These are phyloP conservation scores for Cicer pinnatifidum DNA, from an alignment of 306 rosid species.

Conservation along the genomic window DNA sequence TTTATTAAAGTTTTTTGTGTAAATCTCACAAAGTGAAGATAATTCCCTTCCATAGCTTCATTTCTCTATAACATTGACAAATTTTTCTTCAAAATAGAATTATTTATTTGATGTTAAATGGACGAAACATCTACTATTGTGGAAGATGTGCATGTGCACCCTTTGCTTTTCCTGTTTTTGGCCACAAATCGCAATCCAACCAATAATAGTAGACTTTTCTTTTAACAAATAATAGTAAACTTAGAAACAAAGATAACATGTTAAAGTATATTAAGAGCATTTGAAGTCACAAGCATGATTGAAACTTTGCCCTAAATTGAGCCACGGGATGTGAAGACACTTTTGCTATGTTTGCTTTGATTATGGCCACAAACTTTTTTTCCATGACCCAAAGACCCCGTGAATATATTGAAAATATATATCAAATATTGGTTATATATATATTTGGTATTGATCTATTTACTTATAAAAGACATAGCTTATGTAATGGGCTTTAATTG, in stretches of 20 bases:
- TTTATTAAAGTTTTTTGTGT: too few species aligned
- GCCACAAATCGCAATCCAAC: slow-evolving; percentile 43
- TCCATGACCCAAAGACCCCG: slow-evolving; percentile 45
- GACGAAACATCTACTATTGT: too few species aligned
- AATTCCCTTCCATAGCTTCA: too few species aligned
- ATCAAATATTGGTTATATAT: slow-evolving; percentile 23
- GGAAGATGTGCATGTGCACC: slow-evolving; percentile 25
- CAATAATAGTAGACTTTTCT: not conserved
- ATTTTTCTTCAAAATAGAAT: too few species aligned
- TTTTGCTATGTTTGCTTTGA: slow-evolving; percentile 16
- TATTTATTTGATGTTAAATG: too few species aligned
- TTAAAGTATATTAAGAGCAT: slow-evolving; percentile 7
- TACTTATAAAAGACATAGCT: slow-evolving; percentile 7
- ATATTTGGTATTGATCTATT: not conserved
- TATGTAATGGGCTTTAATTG: slow-evolving; percentile 41
- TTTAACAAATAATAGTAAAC: not conserved
- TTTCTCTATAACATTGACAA: too few species aligned
- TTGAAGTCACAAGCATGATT: slow-evolving; percentile 39
- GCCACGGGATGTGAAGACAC: slow-evolving; percentile 42
- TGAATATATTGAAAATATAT: slow-evolving; percentile 48
- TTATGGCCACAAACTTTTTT: slow-evolving; percentile 44
- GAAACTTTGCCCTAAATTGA: slow-evolving; percentile 21
- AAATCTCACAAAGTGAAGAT: too few species aligned
- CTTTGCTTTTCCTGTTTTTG: slow-evolving; percentile 4
- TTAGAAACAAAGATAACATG: not conserved